Evolutionary conservation across 208 protist genomes (phyloP), one percentile per base, ranked within the genome.

Genomic region (Trypanosoma caninum): DNA sequence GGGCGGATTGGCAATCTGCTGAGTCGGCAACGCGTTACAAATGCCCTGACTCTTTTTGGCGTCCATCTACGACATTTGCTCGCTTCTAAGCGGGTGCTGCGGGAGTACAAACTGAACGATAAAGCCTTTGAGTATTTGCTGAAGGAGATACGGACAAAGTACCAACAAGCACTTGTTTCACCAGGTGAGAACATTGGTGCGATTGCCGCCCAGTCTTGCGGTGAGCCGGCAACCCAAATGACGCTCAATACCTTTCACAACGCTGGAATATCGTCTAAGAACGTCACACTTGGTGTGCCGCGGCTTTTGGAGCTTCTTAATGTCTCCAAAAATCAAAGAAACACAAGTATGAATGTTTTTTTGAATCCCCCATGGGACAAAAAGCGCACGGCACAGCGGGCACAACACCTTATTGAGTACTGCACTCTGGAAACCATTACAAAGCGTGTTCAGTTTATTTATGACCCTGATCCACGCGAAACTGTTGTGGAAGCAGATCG

Each of bases 241-340:
- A 99, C 99, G 10, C 88, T 99, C 5, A 99, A 99, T 78, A 99
- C 99, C 30, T 99, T 99, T 87, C 99, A 99, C 85, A 99, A 97
- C 74, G 99, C 99, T 34, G 99, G 99, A 76, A 98, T 99, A 51
- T 98, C 97, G 6, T 89, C 92, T 45, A 99, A 99, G 80, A 99
- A 99, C 78, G 98, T 99, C 22, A 99, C 98, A 5, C 93, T 99
- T 25, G 99, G 99, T 75, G 97, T 99, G 28, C 99, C 99, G 22
- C 96, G 99, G 27, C 83, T 99, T 46, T 95, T 98, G 47, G 98
- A 99, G 83, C 76, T 99, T 45, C 98, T 99, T 57, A 99, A 99
- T 68, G 89, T 99, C 25, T 94, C 97, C 22, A 91, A 96, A 55
- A 94, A 92, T 25, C 89, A 97, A 34, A 97, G 97, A 70, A 99